Evolutionary conservation across 208 protist genomes (phyloP), one percentile per base, ranked within the genome.

Genomic region (Phytomonas francai): DNA sequence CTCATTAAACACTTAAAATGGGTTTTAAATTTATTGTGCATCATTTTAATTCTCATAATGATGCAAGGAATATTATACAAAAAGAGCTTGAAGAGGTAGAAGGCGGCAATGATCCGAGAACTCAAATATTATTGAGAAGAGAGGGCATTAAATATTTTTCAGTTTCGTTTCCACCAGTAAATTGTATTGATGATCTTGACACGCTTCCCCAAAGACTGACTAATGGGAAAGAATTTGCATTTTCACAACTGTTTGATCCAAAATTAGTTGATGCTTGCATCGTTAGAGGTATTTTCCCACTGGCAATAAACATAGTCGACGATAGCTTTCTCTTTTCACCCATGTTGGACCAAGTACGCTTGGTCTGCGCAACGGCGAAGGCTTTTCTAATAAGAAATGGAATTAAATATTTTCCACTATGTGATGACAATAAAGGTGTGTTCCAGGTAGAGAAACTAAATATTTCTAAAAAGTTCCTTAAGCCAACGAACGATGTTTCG

Each of bases 251-350:
- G 32, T 95, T 92, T 59, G 83, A 78, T 63, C 85, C 87, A 14
- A n/a, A 42, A 12, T 63, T 95, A 14, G 67, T 95, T 5, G 89
- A 95, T 49, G 83, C 64, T 6, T 85, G 85, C 56, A 36, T 36
- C 33, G 8, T 80, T 30, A 75, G 79, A 2, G 87, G 89, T 0
- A 86, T 95, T 62, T 95, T 95, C 59, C 89, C 89, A 4, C 28
- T 93, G 3, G 34, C 87, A 0, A 51, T 87, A 22, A n/a, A 22
- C 28, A 59, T 90, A 3, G 65, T 3, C 33, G 5, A 34, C 6
- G 49, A 64, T n/a, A 34, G 68, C 39, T 91, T 72, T 66, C 3
- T 91, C 0, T 95, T 88, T 67, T 78, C 72, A 11, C 85, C 85
- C 0, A 95, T 93, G 62, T 68, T 95, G 36, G 87, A 95, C 66